A percentile compares a stretch with the other conserved stretches of the same genome.
Conservation (phyloP, 1,284 basidiomycete genomes). For the Ganoderma sinense region DNA sequence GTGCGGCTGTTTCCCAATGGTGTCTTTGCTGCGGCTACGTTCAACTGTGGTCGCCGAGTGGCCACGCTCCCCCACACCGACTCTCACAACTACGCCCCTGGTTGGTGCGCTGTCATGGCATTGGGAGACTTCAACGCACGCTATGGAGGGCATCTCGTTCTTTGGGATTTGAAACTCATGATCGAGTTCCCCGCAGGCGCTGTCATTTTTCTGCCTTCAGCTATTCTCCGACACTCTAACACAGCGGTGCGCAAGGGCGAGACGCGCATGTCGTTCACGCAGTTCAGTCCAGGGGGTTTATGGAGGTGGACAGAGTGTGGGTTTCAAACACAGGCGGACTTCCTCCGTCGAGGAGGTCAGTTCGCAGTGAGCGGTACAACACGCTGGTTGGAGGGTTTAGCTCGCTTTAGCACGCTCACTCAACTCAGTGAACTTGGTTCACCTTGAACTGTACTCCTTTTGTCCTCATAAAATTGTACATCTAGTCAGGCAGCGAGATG, state of each 20-base stretch:
- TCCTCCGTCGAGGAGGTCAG: not conserved
- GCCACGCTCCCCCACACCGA: constrained; percentile 29
- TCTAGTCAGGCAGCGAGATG: no score
- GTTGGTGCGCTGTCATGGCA: constrained; percentile 36
- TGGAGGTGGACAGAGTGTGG: constrained; percentile 38
- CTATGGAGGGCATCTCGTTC: constrained; percentile 37
- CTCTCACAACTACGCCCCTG: constrained; percentile 28
- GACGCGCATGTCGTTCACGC: constrained; percentile 33
- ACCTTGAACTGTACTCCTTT: not conserved
- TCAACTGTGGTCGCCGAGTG: constrained; percentile 33
- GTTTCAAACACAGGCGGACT: not conserved
- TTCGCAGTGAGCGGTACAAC: not conserved
- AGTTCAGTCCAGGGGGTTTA: constrained; percentile 35
- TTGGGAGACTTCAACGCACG: constrained; percentile 33
- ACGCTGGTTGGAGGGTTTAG: not conserved
- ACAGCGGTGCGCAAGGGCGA: constrained; percentile 31
- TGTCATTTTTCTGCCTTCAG: constrained; percentile 39
- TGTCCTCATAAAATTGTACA: no score
- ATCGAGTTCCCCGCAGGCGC: constrained; percentile 36
- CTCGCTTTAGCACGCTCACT: not conserved
- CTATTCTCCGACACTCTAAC: constrained; percentile 37
- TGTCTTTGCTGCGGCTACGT: constrained; percentile 21
- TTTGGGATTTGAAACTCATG: constrained; percentile 34
- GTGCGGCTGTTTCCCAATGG: constrained; percentile 8
- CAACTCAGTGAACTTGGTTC: not conserved